Percentiles rank a stretch among this genome's conserved stretches.
Evolutionary conservation across 768 basidiomycete genomes (phyloP).

Genomic region (Lactarius sp.): DNA sequence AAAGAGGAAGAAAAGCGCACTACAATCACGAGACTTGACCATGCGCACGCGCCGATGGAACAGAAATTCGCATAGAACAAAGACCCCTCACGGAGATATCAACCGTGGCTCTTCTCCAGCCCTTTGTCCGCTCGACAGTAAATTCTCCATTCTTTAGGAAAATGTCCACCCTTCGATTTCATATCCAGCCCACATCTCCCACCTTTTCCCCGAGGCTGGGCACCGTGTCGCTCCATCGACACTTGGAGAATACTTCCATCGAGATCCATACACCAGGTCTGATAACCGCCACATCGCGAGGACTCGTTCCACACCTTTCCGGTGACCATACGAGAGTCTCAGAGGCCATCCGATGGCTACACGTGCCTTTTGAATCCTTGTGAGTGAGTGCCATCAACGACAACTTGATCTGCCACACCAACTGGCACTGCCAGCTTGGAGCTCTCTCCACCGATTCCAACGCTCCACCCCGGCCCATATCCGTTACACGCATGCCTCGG

Average conservation of each 20-base stretch:
- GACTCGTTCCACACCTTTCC: slow-evolving; percentile 69
- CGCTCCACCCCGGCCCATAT: slow-evolving; percentile 44
- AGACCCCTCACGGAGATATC: too few relatives aligned
- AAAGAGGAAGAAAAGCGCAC: too few relatives aligned
- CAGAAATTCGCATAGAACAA: too few relatives aligned
- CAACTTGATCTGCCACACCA: neutral
- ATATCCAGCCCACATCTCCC: slow-evolving; percentile 1
- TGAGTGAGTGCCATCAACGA: slow-evolving; percentile 36
- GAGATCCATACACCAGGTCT: slow-evolving; percentile 57
- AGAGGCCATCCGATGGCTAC: slow-evolving; percentile 53
- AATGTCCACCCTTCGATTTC: slow-evolving; percentile 16
- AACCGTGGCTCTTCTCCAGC: neutral
- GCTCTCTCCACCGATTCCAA: slow-evolving; percentile 60
- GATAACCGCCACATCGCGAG: slow-evolving; percentile 62
- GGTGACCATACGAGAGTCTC: slow-evolving; percentile 50
- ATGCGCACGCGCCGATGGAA: neutral
- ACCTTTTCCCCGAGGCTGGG: slow-evolving; percentile 23
- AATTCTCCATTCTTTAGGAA: too few relatives aligned
- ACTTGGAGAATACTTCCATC: slow-evolving; percentile 22
- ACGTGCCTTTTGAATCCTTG: slow-evolving; percentile 80
- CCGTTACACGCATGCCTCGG: slow-evolving; percentile 68
- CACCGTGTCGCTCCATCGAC: slow-evolving; percentile 7
- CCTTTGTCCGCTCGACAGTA: too few relatives aligned
- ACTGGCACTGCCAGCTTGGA: slow-evolving; percentile 49
- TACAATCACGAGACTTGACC: too few relatives aligned